phyloP scores from a whole-genome alignment of 2,329 filamentous ascomycete species.

The Lasiodiplodia sp. region DNA sequence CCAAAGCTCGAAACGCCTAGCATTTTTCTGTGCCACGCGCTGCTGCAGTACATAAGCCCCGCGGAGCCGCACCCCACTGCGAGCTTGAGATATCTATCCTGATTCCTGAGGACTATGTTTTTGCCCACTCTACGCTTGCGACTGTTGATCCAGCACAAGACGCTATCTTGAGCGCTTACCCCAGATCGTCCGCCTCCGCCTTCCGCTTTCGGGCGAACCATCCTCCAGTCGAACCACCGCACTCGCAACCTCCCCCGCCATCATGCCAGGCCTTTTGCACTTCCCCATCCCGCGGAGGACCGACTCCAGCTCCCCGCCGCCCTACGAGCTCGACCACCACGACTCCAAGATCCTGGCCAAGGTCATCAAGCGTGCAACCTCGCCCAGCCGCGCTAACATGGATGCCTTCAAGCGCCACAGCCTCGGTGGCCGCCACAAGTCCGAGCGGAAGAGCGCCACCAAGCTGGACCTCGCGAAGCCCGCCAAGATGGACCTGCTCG shows the following conservation, averaged over 20 bases:
- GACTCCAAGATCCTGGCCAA: conserved; percentile 24
- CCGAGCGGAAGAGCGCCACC: conserved; percentile 44
- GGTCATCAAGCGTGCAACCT: conserved; percentile 30
- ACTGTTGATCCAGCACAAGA: conserved; percentile 29
- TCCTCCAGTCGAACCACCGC: not conserved
- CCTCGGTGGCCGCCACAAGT: conserved; percentile 37
- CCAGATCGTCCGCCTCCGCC: conserved; percentile 22
- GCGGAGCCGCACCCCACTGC: conserved; percentile 20
- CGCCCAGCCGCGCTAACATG: conserved; percentile 37
- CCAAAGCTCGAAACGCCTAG: conserved; percentile 12
- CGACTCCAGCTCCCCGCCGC: conserved; percentile 25
- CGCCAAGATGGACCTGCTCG: conserved; percentile 65
- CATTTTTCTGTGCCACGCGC: conserved; percentile 22
- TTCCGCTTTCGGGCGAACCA: conserved; percentile 15
- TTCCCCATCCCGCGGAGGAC: conserved; percentile 28
- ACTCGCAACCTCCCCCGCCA: not conserved
- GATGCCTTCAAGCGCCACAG: conserved; percentile 50
- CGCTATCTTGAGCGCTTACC: conserved; percentile 23
- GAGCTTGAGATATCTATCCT: not conserved
- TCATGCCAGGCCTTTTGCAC: conserved; percentile 29
- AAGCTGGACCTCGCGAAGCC: conserved; percentile 49
- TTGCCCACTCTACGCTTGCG: conserved; percentile 18
- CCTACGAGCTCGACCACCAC: conserved; percentile 25
- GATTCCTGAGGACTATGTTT: conserved; percentile 26
- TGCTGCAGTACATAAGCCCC: conserved; percentile 24